Conservation (phyloP, 441 rosid genomes). For the Arabidopsis lyrata region DNA sequence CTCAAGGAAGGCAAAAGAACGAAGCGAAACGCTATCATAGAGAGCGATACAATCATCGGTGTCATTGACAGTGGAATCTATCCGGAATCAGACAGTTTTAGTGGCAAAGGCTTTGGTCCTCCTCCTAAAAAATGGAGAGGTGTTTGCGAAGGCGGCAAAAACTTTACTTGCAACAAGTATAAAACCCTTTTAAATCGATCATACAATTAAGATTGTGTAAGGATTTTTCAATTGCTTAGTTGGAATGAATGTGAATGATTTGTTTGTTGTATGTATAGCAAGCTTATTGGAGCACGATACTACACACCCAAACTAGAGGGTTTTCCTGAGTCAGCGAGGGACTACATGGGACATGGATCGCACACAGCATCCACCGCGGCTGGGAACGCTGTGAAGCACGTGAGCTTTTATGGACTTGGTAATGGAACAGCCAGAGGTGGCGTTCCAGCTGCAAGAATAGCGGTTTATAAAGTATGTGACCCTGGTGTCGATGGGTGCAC, state of each 20-base stretch:
- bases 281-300: conserved; percentile 60
- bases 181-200: neutral
- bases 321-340: conserved; percentile 45
- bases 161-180: conserved; percentile 75
- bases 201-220: neutral
- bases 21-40: conserved; percentile 27
- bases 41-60: conserved; percentile 54
- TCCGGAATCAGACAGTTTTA: conserved; percentile 62
- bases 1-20: conserved; percentile 35
- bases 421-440: conserved; percentile 68
- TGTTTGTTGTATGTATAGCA: conserved; percentile 40
- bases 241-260: neutral
- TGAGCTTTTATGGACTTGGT: conserved; percentile 55
- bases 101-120: conserved; percentile 48
- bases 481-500: conserved; percentile 39
- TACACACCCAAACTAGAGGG: conserved; percentile 49
- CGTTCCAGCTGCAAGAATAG: conserved; percentile 59
- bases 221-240: neutral
- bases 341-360: conserved; percentile 59
- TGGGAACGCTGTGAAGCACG: conserved; percentile 49
- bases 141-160: conserved; percentile 49
- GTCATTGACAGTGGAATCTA: conserved; percentile 69
- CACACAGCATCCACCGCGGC: conserved; percentile 72
- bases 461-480: conserved; percentile 63
- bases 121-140: conserved; percentile 76